Evolutionary conservation across 2,329 filamentous ascomycete genomes (phyloP).

Genomic region (Aspergillus thermomutatus): DNA sequence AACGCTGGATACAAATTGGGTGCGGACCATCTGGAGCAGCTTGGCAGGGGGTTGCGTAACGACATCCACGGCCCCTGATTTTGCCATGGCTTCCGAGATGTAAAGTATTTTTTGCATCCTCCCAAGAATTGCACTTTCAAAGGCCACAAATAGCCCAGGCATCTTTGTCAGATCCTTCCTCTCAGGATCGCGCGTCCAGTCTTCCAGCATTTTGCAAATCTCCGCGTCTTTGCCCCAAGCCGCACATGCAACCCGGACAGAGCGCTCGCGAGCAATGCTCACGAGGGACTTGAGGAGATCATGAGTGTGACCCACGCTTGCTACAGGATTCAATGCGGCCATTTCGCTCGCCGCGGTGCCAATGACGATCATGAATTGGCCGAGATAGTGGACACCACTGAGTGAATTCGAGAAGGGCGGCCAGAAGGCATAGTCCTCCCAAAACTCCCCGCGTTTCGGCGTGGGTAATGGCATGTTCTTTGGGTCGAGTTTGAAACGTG

Average conservation of each 20-base stretch:
- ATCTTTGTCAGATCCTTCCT: slow-evolving; percentile 85
- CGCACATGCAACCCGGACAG: slow-evolving; percentile 77
- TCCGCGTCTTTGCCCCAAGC: slow-evolving; percentile 94
- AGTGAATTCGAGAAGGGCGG: slow-evolving; percentile 88
- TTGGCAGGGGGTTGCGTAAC: slow-evolving; percentile 83
- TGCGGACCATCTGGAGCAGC: slow-evolving; percentile 82
- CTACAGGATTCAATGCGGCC: slow-evolving; percentile 68
- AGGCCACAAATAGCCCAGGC: slow-evolving; percentile 79
- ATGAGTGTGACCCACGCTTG: slow-evolving; percentile 52
- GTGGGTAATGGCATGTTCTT: slow-evolving; percentile 73
- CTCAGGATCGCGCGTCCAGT: slow-evolving; percentile 83
- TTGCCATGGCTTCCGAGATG: slow-evolving; percentile 77
- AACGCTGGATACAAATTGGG: slow-evolving; percentile 87
- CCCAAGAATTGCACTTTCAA: slow-evolving; percentile 75
- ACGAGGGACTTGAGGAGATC: slow-evolving; percentile 76
- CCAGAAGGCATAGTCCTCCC: slow-evolving; percentile 96
- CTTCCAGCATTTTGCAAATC: slow-evolving; percentile 86
- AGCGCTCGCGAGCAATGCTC: slow-evolving; percentile 75
- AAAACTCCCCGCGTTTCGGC: slow-evolving; percentile 74
- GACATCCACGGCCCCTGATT: slow-evolving; percentile 70
- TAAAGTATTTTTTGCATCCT: slow-evolving; percentile 97
- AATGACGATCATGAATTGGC: slow-evolving; percentile 75
- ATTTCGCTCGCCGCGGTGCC: slow-evolving; percentile 86
- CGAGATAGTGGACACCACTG: slow-evolving; percentile 86
- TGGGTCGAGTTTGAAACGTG: slow-evolving; percentile 75